phyloP scores from a whole-genome alignment of 805 yeast genomes.

The Wickerhamomyces xylosicus region DNA sequence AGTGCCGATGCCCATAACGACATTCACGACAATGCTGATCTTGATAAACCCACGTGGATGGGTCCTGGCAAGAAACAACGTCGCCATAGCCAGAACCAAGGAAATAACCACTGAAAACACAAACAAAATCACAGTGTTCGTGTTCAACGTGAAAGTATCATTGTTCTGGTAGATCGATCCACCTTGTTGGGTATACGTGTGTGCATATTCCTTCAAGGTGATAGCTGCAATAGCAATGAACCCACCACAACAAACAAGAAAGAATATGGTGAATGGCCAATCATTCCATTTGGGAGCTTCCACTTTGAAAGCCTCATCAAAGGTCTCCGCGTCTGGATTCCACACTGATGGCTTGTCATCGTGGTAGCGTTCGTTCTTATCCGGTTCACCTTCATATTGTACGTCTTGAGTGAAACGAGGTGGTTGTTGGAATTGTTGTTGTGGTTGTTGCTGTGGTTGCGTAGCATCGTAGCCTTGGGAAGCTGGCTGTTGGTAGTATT shows the following conservation, averaged over 20 bases:
- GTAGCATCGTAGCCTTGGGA: not conserved
- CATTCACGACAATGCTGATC: conserved; percentile 56
- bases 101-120: conserved; percentile 55
- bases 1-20: conserved; percentile 63
- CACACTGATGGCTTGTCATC: conserved; percentile 26
- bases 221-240: conserved; percentile 63
- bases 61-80: conserved; percentile 51
- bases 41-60: conserved; percentile 61
- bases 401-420: conserved; percentile 16
- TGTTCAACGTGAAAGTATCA: conserved; percentile 54
- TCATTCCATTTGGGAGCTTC: conserved; percentile 61
- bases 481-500: not conserved
- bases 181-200: conserved; percentile 46
- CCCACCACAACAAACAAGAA: conserved; percentile 42
- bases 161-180: conserved; percentile 46
- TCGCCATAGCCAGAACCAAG: conserved; percentile 42
- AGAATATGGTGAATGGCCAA: conserved; percentile 54
- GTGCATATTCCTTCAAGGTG: conserved; percentile 52
- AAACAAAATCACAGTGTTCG: conserved; percentile 65
- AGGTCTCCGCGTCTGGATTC: conserved; percentile 32
- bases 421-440: conserved; percentile 3
- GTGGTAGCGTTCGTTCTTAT: conserved; percentile 2
- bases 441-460: not conserved
- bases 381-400: conserved; percentile 9
- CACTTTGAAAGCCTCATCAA: conserved; percentile 61